Conservation (phyloP, 495 filamentous ascomycete genomes). For the Aspergillus diversus region DNA sequence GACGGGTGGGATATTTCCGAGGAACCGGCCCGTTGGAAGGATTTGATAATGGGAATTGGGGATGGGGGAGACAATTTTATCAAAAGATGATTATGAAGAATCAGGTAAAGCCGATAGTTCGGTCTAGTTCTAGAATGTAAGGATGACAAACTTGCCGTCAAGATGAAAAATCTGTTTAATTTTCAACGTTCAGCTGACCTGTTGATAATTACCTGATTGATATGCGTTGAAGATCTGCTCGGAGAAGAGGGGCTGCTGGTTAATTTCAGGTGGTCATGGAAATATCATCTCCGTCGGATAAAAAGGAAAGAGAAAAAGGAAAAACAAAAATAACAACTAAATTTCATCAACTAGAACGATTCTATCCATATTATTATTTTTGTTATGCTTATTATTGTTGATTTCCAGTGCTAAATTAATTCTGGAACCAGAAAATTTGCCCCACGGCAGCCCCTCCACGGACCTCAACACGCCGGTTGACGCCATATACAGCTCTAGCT, state of each 20-base stretch:
- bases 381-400: neutral
- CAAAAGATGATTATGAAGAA: slow-evolving; percentile 3
- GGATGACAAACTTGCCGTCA: slow-evolving; percentile 21
- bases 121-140: slow-evolving; percentile 20
- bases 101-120: neutral
- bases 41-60: slow-evolving; percentile 19
- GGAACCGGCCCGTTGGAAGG: slow-evolving; percentile 5
- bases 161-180: neutral
- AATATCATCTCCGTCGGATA: slow-evolving; percentile 1
- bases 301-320: neutral
- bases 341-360: too few species aligned
- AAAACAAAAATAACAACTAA: neutral
- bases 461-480: slow-evolving; percentile 48
- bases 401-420: neutral
- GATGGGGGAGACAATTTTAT: neutral
- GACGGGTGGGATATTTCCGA: slow-evolving; percentile 20
- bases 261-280: neutral
- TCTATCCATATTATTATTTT: neutral
- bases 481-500: slow-evolving; percentile 30
- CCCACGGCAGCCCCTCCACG: slow-evolving; percentile 43
- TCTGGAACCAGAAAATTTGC: slow-evolving; percentile 16
- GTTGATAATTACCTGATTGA: too few species aligned
- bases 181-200: slow-evolving; percentile 22
- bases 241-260: too few species aligned
- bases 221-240: neutral